Conservation (phyloP, 352 stramenopile genomes). For the Pythium sp. region DNA sequence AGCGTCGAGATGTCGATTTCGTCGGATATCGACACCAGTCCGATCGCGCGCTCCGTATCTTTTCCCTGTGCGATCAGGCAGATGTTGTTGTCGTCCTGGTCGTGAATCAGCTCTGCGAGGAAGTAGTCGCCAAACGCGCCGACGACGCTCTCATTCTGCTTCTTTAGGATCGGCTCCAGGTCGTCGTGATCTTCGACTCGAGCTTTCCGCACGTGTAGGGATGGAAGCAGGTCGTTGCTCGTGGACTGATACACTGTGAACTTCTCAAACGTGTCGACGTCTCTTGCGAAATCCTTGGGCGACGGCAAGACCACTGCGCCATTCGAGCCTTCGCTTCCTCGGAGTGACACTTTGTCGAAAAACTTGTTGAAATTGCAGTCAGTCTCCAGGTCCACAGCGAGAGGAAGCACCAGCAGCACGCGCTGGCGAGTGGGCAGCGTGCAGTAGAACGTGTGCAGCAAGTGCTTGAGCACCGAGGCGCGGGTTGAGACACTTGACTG, state of each 20-base stretch:
- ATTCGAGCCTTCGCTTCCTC: conserved; percentile 5
- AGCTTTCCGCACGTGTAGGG: conserved; percentile 55
- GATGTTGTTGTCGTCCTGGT: conserved; percentile 84
- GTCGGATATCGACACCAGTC: conserved; percentile 78
- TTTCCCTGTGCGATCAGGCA: conserved; percentile 66
- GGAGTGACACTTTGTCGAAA: conserved; percentile 37
- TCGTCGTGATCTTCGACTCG: conserved; percentile 84
- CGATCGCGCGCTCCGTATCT: conserved; percentile 48
- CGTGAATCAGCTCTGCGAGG: conserved; percentile 89
- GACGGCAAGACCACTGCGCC: conserved; percentile 24
- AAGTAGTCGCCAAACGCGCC: conserved; percentile 90
- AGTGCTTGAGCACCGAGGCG: conserved; percentile 41
- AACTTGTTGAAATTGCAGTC: conserved; percentile 58
- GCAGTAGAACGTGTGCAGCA: conserved; percentile 54
- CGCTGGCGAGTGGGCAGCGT: conserved; percentile 35
- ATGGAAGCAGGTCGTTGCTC: conserved; percentile 32
- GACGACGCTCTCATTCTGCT: conserved; percentile 61
- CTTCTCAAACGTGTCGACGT: conserved; percentile 39
- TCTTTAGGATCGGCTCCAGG: conserved; percentile 61
- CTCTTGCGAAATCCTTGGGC: conserved; percentile 16
- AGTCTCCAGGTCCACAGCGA: conserved; percentile 39
- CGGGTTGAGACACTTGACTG: conserved; percentile 31
- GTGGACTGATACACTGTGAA: conserved; percentile 49
- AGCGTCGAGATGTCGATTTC: conserved; percentile 81
- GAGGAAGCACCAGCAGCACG: conserved; percentile 53